These are phyloP conservation scores for Kickxella alabastrina DNA, from an alignment of 192 early-diverging fungal species.

Conservation along the genomic window DNA sequence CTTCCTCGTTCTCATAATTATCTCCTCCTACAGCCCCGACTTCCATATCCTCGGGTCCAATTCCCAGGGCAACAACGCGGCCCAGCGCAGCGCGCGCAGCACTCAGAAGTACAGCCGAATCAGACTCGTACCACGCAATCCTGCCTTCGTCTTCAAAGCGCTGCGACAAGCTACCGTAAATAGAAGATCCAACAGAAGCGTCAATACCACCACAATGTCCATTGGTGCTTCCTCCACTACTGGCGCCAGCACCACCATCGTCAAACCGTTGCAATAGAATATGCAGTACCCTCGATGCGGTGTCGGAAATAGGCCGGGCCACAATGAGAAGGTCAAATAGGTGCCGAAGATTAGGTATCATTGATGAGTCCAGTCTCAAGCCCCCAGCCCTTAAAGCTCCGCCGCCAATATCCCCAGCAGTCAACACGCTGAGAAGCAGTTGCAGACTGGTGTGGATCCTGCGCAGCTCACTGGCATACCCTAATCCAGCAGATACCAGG, in stretches of 20 bases:
- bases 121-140: conserved; percentile 49
- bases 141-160: too few relatives aligned
- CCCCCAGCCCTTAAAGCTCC: background rate
- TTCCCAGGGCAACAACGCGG: conserved; percentile 18
- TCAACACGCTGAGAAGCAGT: too few relatives aligned
- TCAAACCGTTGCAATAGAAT: conserved; percentile 35
- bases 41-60: conserved; percentile 1
- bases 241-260: conserved; percentile 3
- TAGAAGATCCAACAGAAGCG: background rate
- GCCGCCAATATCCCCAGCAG: background rate
- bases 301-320: conserved; percentile 30
- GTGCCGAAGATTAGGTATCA: conserved; percentile 21
- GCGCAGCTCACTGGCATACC: too few relatives aligned
- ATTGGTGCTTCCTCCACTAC: background rate
- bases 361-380: conserved; percentile 14
- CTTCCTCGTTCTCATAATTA: background rate
- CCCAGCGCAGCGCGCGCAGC: conserved; percentile 19
- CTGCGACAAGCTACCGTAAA: background rate
- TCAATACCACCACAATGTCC: background rate
- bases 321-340: conserved; percentile 39
- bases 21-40: too few relatives aligned
- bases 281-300: conserved; percentile 29
- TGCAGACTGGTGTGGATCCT: too few relatives aligned
- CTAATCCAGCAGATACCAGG: too few relatives aligned
- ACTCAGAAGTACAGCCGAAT: conserved; percentile 8